Evolutionary conservation across 768 basidiomycete species (phyloP).

Genomic region (Mycena vitilis): DNA sequence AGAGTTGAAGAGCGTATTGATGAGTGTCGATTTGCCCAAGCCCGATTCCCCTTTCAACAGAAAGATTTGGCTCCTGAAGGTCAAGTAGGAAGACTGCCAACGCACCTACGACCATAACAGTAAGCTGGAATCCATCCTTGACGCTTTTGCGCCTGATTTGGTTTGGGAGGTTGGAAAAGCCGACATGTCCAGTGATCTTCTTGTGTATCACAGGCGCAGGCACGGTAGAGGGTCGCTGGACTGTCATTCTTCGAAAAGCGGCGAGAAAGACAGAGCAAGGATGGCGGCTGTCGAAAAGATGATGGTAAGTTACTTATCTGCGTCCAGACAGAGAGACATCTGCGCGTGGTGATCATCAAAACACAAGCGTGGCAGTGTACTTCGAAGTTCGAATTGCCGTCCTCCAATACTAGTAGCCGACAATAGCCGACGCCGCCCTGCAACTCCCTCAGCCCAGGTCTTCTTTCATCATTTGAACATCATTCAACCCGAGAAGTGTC

Average conservation of each 20-base stretch:
- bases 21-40: slow-evolving; percentile 96
- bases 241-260: slow-evolving; percentile 25
- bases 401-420: too few species aligned
- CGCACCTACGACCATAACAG: slow-evolving; percentile 98
- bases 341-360: slow-evolving; percentile 11
- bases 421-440: too few species aligned
- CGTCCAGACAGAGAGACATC: not conserved
- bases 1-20: slow-evolving; percentile 99
- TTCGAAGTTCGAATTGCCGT: too few species aligned
- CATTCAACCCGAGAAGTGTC: too few species aligned
- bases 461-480: too few species aligned
- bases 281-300: not conserved
- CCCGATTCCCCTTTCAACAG: slow-evolving; percentile 88
- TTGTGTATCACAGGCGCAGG: slow-evolving; percentile 72
- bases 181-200: slow-evolving; percentile 95
- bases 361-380: too few species aligned
- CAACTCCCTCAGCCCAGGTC: too few species aligned
- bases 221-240: slow-evolving; percentile 22
- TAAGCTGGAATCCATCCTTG: slow-evolving; percentile 98
- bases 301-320: too few species aligned
- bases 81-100: slow-evolving; percentile 40
- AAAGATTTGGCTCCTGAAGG: slow-evolving; percentile 33
- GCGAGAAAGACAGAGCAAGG: not conserved
- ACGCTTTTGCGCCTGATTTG: slow-evolving; percentile 99
- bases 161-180: slow-evolving; percentile 98